A percentile compares a stretch with the other conserved stretches of the same genome.
These are phyloP conservation scores for Comarum palustre DNA, from an alignment of 306 rosid genomes.

Conservation along the genomic window DNA sequence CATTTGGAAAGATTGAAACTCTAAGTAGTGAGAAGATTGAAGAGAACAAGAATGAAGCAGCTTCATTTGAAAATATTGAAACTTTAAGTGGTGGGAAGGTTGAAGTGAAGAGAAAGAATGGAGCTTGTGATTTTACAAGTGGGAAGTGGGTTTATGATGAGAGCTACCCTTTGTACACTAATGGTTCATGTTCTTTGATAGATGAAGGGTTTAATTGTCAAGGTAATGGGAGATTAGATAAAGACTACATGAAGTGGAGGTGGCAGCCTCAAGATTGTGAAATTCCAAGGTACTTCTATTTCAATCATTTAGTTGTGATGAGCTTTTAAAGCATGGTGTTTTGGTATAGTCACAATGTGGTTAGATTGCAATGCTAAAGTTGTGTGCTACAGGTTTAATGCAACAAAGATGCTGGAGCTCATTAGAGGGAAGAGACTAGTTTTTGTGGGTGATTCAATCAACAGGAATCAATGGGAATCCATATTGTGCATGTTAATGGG, in stretches of 20 bases:
- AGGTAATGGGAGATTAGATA: constrained; percentile 80
- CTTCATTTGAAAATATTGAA: constrained; percentile 20
- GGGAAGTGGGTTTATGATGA: constrained; percentile 87
- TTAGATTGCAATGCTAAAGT: constrained; percentile 15
- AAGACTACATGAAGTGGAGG: constrained; percentile 66
- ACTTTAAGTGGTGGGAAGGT: constrained; percentile 25
- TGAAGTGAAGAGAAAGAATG: constrained; percentile 26
- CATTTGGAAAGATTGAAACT: constrained; percentile 24
- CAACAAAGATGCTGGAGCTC: constrained; percentile 78
- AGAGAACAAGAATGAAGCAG: background rate
- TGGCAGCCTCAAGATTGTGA: constrained; percentile 80
- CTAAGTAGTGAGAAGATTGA: constrained; percentile 20
- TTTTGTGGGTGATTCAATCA: constrained; percentile 93
- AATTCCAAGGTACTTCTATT: constrained; percentile 51
- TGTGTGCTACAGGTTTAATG: constrained; percentile 60
- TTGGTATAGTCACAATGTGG: constrained; percentile 9
- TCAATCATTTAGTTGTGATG: background rate
- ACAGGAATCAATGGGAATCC: constrained; percentile 96
- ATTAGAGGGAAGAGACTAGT: constrained; percentile 89
- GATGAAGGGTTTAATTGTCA: constrained; percentile 92
- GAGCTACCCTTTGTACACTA: constrained; percentile 59
- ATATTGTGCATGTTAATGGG: constrained; percentile 76
- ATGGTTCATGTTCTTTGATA: constrained; percentile 68
- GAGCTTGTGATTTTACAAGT: constrained; percentile 62
- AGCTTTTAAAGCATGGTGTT: background rate